Evolutionary conservation across 768 basidiomycete genomes (phyloP), one percentile per base, ranked within the genome.

Genomic region (Leccinum arenicola): DNA sequence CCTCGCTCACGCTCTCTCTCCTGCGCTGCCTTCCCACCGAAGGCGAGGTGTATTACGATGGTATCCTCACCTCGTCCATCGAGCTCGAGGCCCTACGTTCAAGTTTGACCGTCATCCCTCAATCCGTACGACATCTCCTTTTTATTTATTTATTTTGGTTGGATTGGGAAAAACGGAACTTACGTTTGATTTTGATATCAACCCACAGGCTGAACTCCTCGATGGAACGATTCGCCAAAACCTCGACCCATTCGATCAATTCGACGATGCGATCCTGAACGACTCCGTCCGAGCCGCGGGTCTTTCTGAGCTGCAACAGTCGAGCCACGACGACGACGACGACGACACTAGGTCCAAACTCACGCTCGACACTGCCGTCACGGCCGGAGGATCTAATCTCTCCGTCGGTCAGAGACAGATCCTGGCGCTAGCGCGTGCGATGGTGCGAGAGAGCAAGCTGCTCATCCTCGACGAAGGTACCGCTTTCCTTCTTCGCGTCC

Each of bases 31-130:
- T 85, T 35, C 71, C 74, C 11, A 82, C 80, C 1, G 73, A 77
- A 14, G 83, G 84, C 3, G 69, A 72, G n/a, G 80, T 86, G 0
- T 73, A 73, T 54, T 85, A 82, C 56, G 86, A 88, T 61, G 84
- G 82, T 9, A 61, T 81, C 27, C 72, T 74, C 21, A 84, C 80
- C 0, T 69, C 74, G 43, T 69, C 70, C 9, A 68, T 86, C 60
- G 85, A 85, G 62, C 73, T 88, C 12, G 79, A 86, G 61, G 77
- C 75, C 7, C 71, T 88, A 49, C 75, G 87, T 47, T 76, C 79
- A 2, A 81, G 78, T 57, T 80, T 89, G 56, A 87, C 85, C 3
- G 83, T 86, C 61, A 86, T 84, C 35, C 82, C 81, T 4, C 81
- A 82, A 49, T 40, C 43, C 25, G 62, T 62, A 45, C 10, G 55